A percentile compares a stretch with the other conserved stretches of the same genome.
Conservation (phyloP, 371 early-diverging fungal species). For the Mortierella sp. region DNA sequence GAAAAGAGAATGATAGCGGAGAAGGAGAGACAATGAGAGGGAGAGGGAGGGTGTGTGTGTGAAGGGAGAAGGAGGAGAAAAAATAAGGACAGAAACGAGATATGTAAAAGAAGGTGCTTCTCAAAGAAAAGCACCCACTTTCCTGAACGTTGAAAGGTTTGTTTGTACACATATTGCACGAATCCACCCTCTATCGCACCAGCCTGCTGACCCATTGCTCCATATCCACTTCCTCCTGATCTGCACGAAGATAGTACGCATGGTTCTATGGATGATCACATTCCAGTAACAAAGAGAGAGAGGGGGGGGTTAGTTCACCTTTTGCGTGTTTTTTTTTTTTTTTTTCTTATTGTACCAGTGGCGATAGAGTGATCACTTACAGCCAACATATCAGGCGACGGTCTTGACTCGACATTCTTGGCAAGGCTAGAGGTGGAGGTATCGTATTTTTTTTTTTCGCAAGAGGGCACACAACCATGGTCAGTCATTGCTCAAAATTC, state of each 20-base stretch:
- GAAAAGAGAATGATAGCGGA: neutral
- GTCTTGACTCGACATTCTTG: conserved; percentile 52
- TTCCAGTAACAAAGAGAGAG: neutral
- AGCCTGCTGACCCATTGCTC: conserved; percentile 61
- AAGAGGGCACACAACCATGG: too few relatives aligned
- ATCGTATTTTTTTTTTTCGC: neutral
- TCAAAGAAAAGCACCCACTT: too few relatives aligned
- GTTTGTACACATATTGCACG: too few relatives aligned
- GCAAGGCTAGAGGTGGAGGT: conserved; percentile 21
- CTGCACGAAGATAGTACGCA: conserved; percentile 63
- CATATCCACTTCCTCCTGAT: conserved; percentile 66
- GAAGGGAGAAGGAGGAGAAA: conserved; percentile 2
- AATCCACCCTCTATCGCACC: conserved; percentile 18
- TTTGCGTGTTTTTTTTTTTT: too few relatives aligned
- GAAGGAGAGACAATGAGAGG: neutral
- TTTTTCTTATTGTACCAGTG: neutral
- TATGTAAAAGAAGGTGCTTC: conserved; percentile 4
- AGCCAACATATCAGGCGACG: conserved; percentile 44
- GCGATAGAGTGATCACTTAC: conserved; percentile 26
- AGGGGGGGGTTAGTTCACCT: neutral
- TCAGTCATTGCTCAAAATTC: too few relatives aligned
- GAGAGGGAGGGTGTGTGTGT: neutral
- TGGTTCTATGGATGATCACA: conserved; percentile 56
- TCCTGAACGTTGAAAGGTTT: too few relatives aligned
- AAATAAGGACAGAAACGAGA: neutral